These are phyloP conservation scores for Yamadazyma tumulicola DNA, from an alignment of 805 yeast species.

Conservation along the genomic window DNA sequence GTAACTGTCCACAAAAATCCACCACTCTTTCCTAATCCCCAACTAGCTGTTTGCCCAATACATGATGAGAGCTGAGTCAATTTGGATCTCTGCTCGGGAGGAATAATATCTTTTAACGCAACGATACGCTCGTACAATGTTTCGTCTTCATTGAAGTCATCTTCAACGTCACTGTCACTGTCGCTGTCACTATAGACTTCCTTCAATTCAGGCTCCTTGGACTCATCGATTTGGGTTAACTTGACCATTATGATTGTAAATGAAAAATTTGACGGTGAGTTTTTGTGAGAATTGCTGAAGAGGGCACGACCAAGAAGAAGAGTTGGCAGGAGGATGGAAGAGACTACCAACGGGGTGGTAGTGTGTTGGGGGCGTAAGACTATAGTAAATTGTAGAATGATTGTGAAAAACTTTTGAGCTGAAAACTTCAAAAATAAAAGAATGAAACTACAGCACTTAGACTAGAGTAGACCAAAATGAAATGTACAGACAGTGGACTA, in stretches of 20 bases:
- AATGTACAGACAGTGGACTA: no score
- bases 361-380: no score
- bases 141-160: slow-evolving; percentile 81
- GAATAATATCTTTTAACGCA: slow-evolving; percentile 88
- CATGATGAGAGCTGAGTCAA: slow-evolving; percentile 33
- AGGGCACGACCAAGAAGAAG: no score
- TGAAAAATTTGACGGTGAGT: no score
- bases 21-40: slow-evolving; percentile 62
- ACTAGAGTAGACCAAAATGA: no score
- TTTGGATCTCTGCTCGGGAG: slow-evolving; percentile 74
- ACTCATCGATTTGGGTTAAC: slow-evolving; percentile 69
- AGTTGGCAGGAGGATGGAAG: slow-evolving; percentile 1
- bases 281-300: no score
- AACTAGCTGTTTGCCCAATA: slow-evolving; percentile 27
- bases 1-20: slow-evolving; percentile 80
- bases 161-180: slow-evolving; percentile 54
- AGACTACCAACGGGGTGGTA: no score
- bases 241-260: slow-evolving; percentile 60
- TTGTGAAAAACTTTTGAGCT: no score
- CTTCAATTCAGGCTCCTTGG: slow-evolving; percentile 35
- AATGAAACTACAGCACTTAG: no score
- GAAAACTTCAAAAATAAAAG: no score
- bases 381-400: no score
- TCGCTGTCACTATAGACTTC: slow-evolving; percentile 34
- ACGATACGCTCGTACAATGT: slow-evolving; percentile 80